Evolutionary conservation across 768 basidiomycete genomes (phyloP).

Genomic region (Phlegmacium glaucopus): DNA sequence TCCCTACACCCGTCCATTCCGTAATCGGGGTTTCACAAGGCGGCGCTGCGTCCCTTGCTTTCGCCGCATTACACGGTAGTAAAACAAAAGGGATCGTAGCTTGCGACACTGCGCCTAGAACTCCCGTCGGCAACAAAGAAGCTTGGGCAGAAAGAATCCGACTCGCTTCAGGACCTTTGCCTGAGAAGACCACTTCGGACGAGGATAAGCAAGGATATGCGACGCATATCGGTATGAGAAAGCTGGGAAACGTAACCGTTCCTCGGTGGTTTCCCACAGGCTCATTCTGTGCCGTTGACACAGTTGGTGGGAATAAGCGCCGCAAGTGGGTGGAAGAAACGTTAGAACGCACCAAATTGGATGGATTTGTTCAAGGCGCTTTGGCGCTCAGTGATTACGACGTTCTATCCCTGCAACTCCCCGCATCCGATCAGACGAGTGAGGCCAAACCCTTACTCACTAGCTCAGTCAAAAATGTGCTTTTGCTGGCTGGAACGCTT

Average conservation of each 20-base stretch:
- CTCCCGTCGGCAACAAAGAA: slow-evolving; percentile 41
- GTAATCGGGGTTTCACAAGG: slow-evolving; percentile 55
- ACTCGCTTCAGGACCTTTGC: slow-evolving; percentile 26
- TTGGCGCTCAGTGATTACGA: slow-evolving; percentile 45
- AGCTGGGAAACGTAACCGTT: slow-evolving; percentile 38
- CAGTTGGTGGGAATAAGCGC: slow-evolving; percentile 6
- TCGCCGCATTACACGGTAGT: slow-evolving; percentile 32
- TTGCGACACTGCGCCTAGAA: slow-evolving; percentile 44
- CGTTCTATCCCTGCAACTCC: slow-evolving; percentile 8
- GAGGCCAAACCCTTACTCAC: slow-evolving; percentile 12
- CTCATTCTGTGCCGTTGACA: slow-evolving; percentile 14
- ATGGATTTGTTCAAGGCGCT: slow-evolving; percentile 46
- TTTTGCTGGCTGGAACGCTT: slow-evolving; percentile 45
- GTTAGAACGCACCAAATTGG: slow-evolving; percentile 35
- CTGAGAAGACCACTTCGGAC: slow-evolving; percentile 5
- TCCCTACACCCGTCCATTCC: slow-evolving; percentile 37
- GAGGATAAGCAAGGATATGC: slow-evolving; percentile 24
- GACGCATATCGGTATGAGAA: slow-evolving; percentile 34
- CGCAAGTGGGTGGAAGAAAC: slow-evolving; percentile 31
- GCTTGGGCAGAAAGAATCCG: slow-evolving; percentile 48
- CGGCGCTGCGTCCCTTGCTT: slow-evolving; percentile 47
- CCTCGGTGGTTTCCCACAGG: slow-evolving; percentile 48
- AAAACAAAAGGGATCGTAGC: slow-evolving; percentile 40
- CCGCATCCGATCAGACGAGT: not conserved
- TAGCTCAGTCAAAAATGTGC: slow-evolving; percentile 24